Percentiles rank a stretch among this genome's conserved stretches.
Evolutionary conservation across 768 basidiomycete species (phyloP).

Genomic region (Boletus sp.): DNA sequence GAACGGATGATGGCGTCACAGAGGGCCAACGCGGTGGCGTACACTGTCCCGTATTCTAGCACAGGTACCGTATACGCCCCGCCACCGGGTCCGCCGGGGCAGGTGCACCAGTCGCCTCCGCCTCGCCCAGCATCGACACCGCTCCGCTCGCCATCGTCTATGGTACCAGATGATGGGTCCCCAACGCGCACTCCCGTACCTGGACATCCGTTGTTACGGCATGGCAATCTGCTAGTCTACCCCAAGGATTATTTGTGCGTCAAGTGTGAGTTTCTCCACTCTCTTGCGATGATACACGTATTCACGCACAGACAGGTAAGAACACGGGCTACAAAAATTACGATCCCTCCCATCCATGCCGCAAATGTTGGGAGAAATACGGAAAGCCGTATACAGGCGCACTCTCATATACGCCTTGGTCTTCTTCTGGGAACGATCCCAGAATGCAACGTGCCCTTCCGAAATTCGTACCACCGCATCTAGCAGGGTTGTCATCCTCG

Average conservation of each 20-base stretch:
- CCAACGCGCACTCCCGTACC: conserved; percentile 64
- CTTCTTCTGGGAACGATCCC: conserved; percentile 18
- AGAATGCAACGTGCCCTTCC: conserved; percentile 33
- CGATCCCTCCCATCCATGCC: conserved; percentile 67
- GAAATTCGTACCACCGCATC: conserved; percentile 23
- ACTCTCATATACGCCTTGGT: conserved; percentile 51
- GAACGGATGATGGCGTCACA: conserved; percentile 15
- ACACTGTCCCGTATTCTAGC: conserved; percentile 17
- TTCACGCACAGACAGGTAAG: conserved; percentile 44
- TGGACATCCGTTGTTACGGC: conserved; percentile 64
- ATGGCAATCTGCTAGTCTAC: conserved; percentile 67
- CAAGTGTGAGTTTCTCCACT: conserved; percentile 53
- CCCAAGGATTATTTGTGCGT: conserved; percentile 59
- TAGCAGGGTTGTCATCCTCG: conserved; percentile 1
- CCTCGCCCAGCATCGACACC: conserved; percentile 17
- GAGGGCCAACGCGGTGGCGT: conserved; percentile 18
- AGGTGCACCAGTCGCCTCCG: not conserved
- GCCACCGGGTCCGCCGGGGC: conserved; percentile 8
- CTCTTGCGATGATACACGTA: not conserved
- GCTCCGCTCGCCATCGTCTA: conserved; percentile 5
- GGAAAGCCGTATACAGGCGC: conserved; percentile 60
- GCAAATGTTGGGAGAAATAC: conserved; percentile 74
- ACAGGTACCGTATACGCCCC: conserved; percentile 6
- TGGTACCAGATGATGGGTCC: conserved; percentile 47
- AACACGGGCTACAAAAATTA: conserved; percentile 74